These are phyloP conservation scores for Thalassiosira sp. DNA, from an alignment of 352 stramenopile genomes.

Conservation along the genomic window DNA sequence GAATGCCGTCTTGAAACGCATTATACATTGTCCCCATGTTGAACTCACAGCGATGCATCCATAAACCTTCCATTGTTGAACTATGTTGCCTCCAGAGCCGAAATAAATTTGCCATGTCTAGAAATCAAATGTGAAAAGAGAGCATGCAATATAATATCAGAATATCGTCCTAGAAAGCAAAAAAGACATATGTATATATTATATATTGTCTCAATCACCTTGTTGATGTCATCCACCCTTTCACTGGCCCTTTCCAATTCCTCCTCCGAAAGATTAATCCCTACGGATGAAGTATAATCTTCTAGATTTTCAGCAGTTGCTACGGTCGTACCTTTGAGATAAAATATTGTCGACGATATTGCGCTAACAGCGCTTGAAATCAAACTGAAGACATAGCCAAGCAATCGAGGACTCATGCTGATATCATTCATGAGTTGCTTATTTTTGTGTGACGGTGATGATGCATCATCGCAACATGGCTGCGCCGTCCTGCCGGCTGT, in stretches of 20 bases:
- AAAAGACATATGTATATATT: too few relatives aligned
- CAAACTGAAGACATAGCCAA: slow-evolving; percentile 35
- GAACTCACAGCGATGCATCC: slow-evolving; percentile 22
- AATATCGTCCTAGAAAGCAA: too few relatives aligned
- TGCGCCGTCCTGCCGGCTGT: neutral
- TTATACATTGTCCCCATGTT: too few relatives aligned
- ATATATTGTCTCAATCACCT: too few relatives aligned
- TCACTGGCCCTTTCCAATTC: slow-evolving; percentile 3
- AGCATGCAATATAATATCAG: too few relatives aligned
- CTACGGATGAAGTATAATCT: neutral
- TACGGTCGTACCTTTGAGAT: slow-evolving; percentile 6
- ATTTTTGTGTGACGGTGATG: neutral
- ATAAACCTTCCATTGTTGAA: slow-evolving; percentile 27
- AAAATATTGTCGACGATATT: slow-evolving; percentile 34
- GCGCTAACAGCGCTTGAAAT: slow-evolving; percentile 22
- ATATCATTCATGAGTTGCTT: slow-evolving; percentile 20
- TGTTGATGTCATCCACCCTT: slow-evolving; percentile 7
- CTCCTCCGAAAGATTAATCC: slow-evolving; percentile 2
- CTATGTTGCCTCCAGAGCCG: slow-evolving; percentile 20
- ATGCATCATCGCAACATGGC: neutral
- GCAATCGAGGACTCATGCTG: slow-evolving; percentile 31
- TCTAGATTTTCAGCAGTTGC: neutral
- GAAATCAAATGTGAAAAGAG: too few relatives aligned
- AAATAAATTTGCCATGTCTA: slow-evolving; percentile 11
- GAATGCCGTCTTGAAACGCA: too few relatives aligned